A percentile compares a stretch with the other conserved stretches of the same genome.
phyloP scores from a whole-genome alignment of 2,329 filamentous ascomycete species.

The Fusarium caatingaense region DNA sequence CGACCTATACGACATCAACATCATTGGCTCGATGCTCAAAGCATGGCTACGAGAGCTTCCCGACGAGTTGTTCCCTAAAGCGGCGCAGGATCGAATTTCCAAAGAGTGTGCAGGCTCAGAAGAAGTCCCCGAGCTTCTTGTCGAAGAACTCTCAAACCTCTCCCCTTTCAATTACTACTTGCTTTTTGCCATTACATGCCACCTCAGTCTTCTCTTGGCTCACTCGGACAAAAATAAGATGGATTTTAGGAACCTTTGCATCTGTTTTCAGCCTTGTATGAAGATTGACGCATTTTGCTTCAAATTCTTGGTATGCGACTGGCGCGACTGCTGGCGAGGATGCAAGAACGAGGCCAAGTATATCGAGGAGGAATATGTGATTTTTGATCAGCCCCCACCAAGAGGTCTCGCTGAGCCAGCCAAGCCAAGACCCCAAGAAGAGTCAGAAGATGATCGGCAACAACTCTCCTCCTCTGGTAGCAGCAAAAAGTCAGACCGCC shows the following conservation, averaged over 20 bases:
- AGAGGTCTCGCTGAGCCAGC: conserved; percentile 57
- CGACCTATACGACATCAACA: conserved; percentile 95
- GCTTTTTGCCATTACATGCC: conserved; percentile 95
- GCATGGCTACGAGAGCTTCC: conserved; percentile 95
- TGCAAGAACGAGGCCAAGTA: conserved; percentile 90
- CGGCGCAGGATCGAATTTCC: conserved; percentile 81
- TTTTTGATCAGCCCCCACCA: conserved; percentile 69
- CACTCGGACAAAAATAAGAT: conserved; percentile 98
- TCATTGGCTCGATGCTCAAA: conserved; percentile 95
- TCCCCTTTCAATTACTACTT: conserved; percentile 98
- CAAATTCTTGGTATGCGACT: conserved; percentile 93
- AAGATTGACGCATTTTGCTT: conserved; percentile 96
- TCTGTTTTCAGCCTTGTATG: conserved; percentile 97
- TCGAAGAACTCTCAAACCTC: conserved; percentile 93
- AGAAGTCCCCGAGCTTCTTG: conserved; percentile 83
- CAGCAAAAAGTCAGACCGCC: conserved; percentile 61
- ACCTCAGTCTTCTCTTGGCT: conserved; percentile 89
- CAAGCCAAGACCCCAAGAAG: conserved; percentile 44
- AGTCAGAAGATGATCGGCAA: conserved; percentile 41
- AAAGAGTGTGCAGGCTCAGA: conserved; percentile 83
- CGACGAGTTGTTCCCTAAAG: conserved; percentile 91
- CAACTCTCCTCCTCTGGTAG: conserved; percentile 72
- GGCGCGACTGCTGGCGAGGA: conserved; percentile 97
- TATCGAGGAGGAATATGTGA: conserved; percentile 74
- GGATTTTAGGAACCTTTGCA: conserved; percentile 95